Evolutionary conservation across 78 protist genomes (phyloP).

Genomic region (Dictyostelium purpureum): DNA sequence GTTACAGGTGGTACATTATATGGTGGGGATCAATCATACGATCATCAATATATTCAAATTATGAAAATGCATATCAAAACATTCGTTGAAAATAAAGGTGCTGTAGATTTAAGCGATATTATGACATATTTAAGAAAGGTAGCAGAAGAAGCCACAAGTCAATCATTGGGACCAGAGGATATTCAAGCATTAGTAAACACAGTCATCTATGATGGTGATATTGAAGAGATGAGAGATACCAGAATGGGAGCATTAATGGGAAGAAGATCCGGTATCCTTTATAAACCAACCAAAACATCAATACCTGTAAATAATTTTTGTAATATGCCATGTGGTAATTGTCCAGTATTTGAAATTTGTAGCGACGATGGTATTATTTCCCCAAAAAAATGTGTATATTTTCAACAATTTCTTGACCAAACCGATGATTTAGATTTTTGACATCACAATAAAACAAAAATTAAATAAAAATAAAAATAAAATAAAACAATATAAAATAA

Average conservation of each 20-base stretch:
- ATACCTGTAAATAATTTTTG: slow-evolving; percentile 56
- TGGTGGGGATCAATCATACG: slow-evolving; percentile 32
- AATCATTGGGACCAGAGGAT: slow-evolving; percentile 20
- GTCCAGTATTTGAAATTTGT: slow-evolving; percentile 79
- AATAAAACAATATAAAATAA: background rate
- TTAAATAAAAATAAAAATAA: background rate
- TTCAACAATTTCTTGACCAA: slow-evolving; percentile 55
- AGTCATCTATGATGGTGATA: slow-evolving; percentile 58
- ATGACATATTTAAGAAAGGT: slow-evolving; percentile 29
- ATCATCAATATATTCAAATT: slow-evolving; percentile 60
- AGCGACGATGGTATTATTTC: slow-evolving; percentile 55
- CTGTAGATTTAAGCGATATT: slow-evolving; percentile 21
- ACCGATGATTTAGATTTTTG: slow-evolving; percentile 1
- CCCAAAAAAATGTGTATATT: slow-evolving; percentile 77
- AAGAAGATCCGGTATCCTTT: slow-evolving; percentile 35
- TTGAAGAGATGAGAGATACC: slow-evolving; percentile 69
- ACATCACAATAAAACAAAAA: no score
- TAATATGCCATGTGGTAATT: slow-evolving; percentile 83
- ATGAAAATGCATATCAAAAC: slow-evolving; percentile 24
- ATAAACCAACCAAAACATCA: slow-evolving; percentile 56
- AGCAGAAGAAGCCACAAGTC: slow-evolving; percentile 34
- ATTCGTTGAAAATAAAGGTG: slow-evolving; percentile 44
- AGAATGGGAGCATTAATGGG: background rate
- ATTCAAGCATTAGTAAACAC: background rate
- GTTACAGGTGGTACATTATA: slow-evolving; percentile 83